Conservation (phyloP, 345 rosid genomes). For the Reutealis trisperma region DNA sequence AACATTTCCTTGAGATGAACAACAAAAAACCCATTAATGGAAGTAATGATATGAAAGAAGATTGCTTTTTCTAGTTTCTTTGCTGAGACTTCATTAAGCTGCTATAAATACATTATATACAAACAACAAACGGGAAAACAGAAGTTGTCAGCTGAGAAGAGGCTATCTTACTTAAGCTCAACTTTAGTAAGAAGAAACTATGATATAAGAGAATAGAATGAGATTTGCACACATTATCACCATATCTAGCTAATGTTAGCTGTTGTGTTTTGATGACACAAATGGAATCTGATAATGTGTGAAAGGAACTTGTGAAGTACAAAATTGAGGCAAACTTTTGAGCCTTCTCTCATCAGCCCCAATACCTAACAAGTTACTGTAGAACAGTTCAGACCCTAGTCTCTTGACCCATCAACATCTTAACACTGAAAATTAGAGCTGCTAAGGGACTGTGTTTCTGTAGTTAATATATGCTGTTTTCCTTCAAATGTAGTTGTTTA, state of each 20-base stretch:
- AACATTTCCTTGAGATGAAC: neutral
- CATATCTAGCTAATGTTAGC: neutral
- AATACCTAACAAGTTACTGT: slow-evolving; percentile 34
- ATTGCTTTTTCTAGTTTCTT: neutral
- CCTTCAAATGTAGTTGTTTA: slow-evolving; percentile 9
- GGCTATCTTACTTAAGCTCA: neutral
- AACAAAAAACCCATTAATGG: neutral
- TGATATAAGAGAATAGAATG: neutral
- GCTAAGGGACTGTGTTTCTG: slow-evolving; percentile 30
- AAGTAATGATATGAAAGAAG: neutral
- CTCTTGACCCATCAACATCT: slow-evolving; percentile 75
- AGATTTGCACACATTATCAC: slow-evolving; percentile 7
- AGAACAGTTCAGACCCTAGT: slow-evolving; percentile 34
- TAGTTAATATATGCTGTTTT: slow-evolving; percentile 25
- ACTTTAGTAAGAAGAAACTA: neutral
- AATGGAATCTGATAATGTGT: slow-evolving; percentile 28
- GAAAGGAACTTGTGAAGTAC: slow-evolving; percentile 47
- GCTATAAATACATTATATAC: neutral
- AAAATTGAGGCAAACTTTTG: slow-evolving; percentile 18
- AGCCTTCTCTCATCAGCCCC: slow-evolving; percentile 36
- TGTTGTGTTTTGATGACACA: slow-evolving; percentile 17
- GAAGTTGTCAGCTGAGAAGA: neutral
- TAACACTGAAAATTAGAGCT: slow-evolving; percentile 65
- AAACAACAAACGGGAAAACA: neutral
- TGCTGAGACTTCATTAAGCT: neutral